Evolutionary conservation across 306 rosid genomes (phyloP), one percentile per base, ranked within the genome.

Genomic region (Ammopiptanthus mongolicus): DNA sequence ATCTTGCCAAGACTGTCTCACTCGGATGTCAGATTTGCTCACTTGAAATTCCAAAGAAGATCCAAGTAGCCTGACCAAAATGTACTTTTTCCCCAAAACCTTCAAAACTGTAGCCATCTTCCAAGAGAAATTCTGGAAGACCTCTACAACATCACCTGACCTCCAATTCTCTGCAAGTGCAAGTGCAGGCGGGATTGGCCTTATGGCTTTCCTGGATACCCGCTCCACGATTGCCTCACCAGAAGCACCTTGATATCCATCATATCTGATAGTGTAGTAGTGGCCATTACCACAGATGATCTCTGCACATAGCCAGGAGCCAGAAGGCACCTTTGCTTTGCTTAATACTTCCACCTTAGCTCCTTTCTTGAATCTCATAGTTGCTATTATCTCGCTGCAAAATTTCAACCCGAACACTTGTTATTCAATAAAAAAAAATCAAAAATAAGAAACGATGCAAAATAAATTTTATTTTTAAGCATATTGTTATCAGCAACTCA

Each of bases 221-320:
- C 77, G 82, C 84, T 92, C 96, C 65, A 81, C 88, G 31, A 78
- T 29, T 11, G 80, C 81, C 55, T 81, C 80, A 44, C 79, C 80
- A 53, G 63, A 29, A 36, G 57, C 80, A 66, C 44, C 81, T 75
- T 81, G 85, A 44, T 22, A 73, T 56, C 89, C 90, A 34, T 89
- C 93, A 75, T 96, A 92, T 81, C 86, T 85, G 68, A 96, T 86
- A 31, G 86, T 78, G 78, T 88, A 96, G 65, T 76, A 29, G 79
- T 87, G 96, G 64, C 94, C 94, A 57, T 87, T 87, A 70, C 91
- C 91, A 68, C 80, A 73, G 23, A 96, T 86, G 53, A 96, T 88
- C 92, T 89, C 90, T 23, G 91, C 99, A 78, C 86, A 84, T 55
- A 80, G 75, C 99, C 99, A 96, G 59, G 92, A 83, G 77, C 98